A percentile compares a stretch with the other conserved stretches of the same genome.
Conservation (phyloP, 192 early-diverging fungal genomes). For the Podila clonocystis region DNA sequence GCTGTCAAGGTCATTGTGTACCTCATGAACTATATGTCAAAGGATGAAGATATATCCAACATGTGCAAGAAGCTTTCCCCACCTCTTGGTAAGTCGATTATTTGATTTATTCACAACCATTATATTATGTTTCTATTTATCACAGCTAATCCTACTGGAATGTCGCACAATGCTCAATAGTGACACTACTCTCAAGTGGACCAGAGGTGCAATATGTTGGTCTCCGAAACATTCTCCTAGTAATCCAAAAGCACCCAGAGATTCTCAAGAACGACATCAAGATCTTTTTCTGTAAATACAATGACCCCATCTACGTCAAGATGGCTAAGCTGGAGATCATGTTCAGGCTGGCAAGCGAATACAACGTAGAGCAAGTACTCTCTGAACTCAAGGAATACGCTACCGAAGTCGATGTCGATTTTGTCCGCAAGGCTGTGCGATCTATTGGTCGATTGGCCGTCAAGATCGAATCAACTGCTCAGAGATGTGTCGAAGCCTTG, state of each 20-base stretch:
- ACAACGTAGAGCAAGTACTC: constrained; percentile 90
- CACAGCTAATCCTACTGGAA: no score
- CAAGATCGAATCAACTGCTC: constrained; percentile 90
- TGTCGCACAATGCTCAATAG: constrained; percentile 43
- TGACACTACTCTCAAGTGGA: constrained; percentile 88
- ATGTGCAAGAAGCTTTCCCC: constrained; percentile 90
- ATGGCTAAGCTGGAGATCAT: constrained; percentile 97
- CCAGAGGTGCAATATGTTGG: constrained; percentile 98
- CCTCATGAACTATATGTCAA: constrained; percentile 93
- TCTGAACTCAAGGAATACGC: constrained; percentile 95
- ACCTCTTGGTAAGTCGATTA: constrained; percentile 72
- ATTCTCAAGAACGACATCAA: constrained; percentile 93
- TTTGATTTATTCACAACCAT: no score
- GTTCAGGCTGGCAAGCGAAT: constrained; percentile 81
- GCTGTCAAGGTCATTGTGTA: constrained; percentile 92
- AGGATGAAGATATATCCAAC: constrained; percentile 75
- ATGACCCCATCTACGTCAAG: constrained; percentile 99
- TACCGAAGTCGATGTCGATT: constrained; percentile 97
- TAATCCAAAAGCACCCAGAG: constrained; percentile 91
- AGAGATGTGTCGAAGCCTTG: constrained; percentile 87
- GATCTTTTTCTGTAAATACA: constrained; percentile 99
- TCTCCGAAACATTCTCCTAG: constrained; percentile 94
- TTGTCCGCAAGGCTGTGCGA: constrained; percentile 96
- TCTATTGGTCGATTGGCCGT: constrained; percentile 98
- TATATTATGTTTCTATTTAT: no score